phyloP scores from a whole-genome alignment of 2,329 filamentous ascomycete species.

The Alternaria consortialis region DNA sequence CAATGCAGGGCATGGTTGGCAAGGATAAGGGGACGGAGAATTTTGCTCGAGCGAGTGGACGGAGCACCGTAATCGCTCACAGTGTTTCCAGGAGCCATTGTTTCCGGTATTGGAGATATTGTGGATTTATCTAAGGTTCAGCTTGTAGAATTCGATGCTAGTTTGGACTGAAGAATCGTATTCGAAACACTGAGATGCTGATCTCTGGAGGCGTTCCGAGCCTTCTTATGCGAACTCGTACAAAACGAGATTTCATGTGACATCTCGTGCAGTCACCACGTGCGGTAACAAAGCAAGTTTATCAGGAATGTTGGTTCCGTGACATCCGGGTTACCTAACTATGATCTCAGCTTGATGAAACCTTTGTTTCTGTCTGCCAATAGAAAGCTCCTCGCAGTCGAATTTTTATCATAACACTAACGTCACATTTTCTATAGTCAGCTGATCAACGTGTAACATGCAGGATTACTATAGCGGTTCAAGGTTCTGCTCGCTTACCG shows the following conservation, averaged over 20 bases:
- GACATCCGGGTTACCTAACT: not conserved
- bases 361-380: not conserved
- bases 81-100: slow-evolving; percentile 7
- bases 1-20: slow-evolving; percentile 27
- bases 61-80: slow-evolving; percentile 25
- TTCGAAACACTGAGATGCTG: not conserved
- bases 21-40: slow-evolving; percentile 24
- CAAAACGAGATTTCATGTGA: not conserved
- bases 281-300: not conserved
- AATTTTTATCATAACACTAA: not conserved
- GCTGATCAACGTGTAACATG: not conserved
- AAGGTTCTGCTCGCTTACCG: too few relatives aligned
- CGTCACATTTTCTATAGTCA: not conserved
- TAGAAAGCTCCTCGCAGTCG: slow-evolving; percentile 1
- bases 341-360: not conserved
- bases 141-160: not conserved
- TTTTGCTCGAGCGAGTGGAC: slow-evolving; percentile 12
- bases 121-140: not conserved
- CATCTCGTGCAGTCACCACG: not conserved
- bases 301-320: not conserved
- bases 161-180: not conserved
- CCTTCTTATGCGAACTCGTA: not conserved
- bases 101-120: not conserved
- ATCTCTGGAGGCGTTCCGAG: not conserved
- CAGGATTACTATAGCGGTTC: too few relatives aligned